These are phyloP conservation scores for Croton laevigatus DNA, from an alignment of 441 rosid species.

Conservation along the genomic window DNA sequence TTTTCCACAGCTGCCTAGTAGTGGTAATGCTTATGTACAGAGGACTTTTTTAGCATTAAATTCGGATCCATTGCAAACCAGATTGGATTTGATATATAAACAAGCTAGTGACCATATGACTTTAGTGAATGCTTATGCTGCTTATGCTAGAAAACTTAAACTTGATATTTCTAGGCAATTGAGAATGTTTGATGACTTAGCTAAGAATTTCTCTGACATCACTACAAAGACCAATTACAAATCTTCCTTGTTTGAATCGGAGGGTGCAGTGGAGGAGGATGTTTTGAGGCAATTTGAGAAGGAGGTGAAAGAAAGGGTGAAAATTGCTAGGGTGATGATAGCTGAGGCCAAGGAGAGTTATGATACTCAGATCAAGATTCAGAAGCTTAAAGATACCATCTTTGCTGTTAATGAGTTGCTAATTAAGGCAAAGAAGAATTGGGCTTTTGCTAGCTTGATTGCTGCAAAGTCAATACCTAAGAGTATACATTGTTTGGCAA, in stretches of 20 bases:
- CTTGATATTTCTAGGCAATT: constrained; percentile 77
- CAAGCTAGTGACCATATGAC: constrained; percentile 87
- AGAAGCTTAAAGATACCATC: constrained; percentile 86
- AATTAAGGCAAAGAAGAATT: constrained; percentile 80
- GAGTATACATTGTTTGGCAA: constrained; percentile 88
- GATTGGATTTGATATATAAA: constrained; percentile 74
- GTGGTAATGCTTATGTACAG: constrained; percentile 62
- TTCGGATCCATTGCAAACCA: constrained; percentile 75
- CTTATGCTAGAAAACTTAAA: constrained; percentile 88
- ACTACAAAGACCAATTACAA: constrained; percentile 47
- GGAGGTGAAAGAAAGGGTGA: constrained; percentile 85
- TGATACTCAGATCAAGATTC: constrained; percentile 89
- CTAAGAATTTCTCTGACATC: constrained; percentile 59
- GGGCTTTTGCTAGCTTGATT: constrained; percentile 75
- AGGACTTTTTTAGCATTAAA: constrained; percentile 65
- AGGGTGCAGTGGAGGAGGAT: constrained; percentile 65
- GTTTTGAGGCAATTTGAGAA: constrained; percentile 72
- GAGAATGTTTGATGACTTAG: constrained; percentile 67
- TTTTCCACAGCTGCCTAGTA: constrained; percentile 44
- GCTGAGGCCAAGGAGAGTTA: constrained; percentile 81
- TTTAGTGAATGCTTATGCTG: constrained; percentile 75
- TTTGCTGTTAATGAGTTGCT: constrained; percentile 75
- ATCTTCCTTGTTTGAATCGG: constrained; percentile 42
- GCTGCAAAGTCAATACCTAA: constrained; percentile 82
- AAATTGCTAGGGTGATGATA: constrained; percentile 61